Evolutionary conservation across 495 filamentous ascomycete species (phyloP).

Genomic region (Penicillium tannophilum): DNA sequence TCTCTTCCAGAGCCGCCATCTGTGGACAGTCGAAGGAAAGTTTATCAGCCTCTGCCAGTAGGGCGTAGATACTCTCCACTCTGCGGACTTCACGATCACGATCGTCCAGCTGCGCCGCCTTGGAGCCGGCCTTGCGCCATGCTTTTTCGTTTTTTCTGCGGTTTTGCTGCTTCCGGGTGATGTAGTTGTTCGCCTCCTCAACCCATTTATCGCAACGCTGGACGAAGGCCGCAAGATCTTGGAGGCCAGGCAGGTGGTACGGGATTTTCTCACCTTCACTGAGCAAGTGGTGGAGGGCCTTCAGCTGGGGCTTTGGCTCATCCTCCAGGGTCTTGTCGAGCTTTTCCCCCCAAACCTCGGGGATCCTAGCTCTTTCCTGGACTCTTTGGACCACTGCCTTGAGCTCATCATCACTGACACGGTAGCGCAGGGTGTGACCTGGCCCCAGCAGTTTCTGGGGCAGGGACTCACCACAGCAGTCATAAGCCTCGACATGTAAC

Average conservation of each 20-base stretch:
- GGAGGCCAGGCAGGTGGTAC: constrained; percentile 83
- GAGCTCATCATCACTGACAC: constrained; percentile 73
- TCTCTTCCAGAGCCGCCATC: constrained; percentile 83
- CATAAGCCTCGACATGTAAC: constrained; percentile 71
- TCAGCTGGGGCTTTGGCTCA: constrained; percentile 80
- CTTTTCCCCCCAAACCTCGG: constrained; percentile 90
- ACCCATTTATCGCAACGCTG: constrained; percentile 97
- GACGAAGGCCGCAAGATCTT: constrained; percentile 83
- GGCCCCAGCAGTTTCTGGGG: constrained; percentile 60
- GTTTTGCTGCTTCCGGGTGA: constrained; percentile 96
- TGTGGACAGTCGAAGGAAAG: constrained; percentile 95
- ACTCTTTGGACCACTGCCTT: constrained; percentile 69
- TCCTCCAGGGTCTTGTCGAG: constrained; percentile 81
- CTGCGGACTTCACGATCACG: constrained; percentile 85
- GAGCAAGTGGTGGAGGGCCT: constrained; percentile 79
- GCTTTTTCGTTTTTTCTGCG: constrained; percentile 95
- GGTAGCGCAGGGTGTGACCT: constrained; percentile 70
- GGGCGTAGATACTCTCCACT: constrained; percentile 82
- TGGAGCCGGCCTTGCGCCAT: constrained; percentile 79
- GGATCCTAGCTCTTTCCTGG: constrained; percentile 80
- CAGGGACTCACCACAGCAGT: constrained; percentile 73
- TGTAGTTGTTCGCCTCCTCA: constrained; percentile 96
- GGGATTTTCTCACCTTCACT: constrained; percentile 97
- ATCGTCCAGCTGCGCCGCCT: constrained; percentile 83
- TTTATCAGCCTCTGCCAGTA: constrained; percentile 81